Evolutionary conservation across 805 yeast species (phyloP).

Genomic region (Starmerella geochares): DNA sequence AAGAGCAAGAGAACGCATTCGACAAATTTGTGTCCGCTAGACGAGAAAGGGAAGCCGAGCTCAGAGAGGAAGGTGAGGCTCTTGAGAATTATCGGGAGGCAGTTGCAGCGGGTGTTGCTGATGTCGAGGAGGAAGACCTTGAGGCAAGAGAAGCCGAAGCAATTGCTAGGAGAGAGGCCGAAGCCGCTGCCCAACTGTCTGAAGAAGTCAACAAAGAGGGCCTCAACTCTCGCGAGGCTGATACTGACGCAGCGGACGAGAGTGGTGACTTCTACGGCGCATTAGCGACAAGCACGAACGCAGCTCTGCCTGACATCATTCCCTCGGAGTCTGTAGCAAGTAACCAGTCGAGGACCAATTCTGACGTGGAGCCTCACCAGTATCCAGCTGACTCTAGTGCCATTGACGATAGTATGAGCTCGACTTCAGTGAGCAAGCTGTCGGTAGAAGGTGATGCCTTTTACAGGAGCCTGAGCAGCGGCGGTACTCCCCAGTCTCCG

Average conservation of each 20-base stretch:
- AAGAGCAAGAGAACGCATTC: background rate
- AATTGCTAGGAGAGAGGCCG: background rate
- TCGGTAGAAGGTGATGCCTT: background rate
- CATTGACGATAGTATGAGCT: background rate
- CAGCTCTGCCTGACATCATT: too few species aligned
- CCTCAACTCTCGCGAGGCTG: background rate
- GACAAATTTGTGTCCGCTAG: background rate
- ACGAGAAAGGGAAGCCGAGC: background rate
- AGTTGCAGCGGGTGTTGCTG: background rate
- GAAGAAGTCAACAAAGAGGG: background rate
- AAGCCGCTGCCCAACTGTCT: background rate
- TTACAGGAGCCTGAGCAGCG: background rate
- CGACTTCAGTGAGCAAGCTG: background rate
- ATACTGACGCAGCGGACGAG: background rate
- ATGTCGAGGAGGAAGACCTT: background rate
- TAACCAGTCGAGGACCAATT: too few species aligned
- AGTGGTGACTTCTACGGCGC: conserved; percentile 13
- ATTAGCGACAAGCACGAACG: background rate
- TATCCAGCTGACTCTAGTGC: background rate
- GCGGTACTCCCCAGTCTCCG: background rate
- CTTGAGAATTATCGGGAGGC: background rate
- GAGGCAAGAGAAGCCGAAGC: conserved; percentile 2
- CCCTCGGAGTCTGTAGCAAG: too few species aligned
- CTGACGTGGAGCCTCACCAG: too few species aligned
- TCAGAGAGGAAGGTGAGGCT: background rate